A percentile compares a stretch with the other conserved stretches of the same genome.
Evolutionary conservation across 1,139 yeast species (phyloP).

Genomic region (Nakaseomyces uthaithaninus): DNA sequence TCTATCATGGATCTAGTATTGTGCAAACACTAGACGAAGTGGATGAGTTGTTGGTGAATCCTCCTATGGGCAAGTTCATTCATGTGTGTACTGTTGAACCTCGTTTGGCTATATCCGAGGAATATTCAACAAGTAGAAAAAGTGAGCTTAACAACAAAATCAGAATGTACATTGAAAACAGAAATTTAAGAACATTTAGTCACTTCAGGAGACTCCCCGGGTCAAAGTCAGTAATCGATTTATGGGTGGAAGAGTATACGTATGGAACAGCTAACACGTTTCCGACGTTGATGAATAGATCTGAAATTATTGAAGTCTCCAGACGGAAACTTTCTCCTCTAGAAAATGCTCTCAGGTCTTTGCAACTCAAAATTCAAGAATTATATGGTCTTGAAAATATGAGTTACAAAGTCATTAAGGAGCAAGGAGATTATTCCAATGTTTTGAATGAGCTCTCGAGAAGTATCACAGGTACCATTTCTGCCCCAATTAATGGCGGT

Average conservation of each 20-base stretch:
- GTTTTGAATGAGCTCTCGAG: constrained; percentile 64
- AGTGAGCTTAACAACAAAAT: constrained; percentile 33
- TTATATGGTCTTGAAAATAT: constrained; percentile 59
- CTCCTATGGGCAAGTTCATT: constrained; percentile 64
- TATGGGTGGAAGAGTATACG: constrained; percentile 85
- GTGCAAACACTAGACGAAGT: constrained; percentile 62
- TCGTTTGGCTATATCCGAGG: constrained; percentile 42
- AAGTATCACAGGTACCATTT: constrained; percentile 79
- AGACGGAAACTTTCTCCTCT: constrained; percentile 71
- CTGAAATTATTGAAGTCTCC: constrained; percentile 52
- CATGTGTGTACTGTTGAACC: constrained; percentile 72
- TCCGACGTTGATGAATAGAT: constrained; percentile 84
- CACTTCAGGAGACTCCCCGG: constrained; percentile 69
- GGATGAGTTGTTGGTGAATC: constrained; percentile 39
- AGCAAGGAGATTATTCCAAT: constrained; percentile 43
- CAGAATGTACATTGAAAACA: constrained; percentile 62
- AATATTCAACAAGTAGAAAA: constrained; percentile 22
- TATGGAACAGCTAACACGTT: constrained; percentile 68
- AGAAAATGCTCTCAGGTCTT: constrained; percentile 68
- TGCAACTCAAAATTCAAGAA: constrained; percentile 63
- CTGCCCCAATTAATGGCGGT: constrained; percentile 90
- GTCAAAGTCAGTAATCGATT: constrained; percentile 59
- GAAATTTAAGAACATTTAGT: constrained; percentile 62
- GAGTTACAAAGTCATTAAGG: constrained; percentile 49
- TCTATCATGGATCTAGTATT: constrained; percentile 79